These are phyloP conservation scores for Carpinus fangiana DNA, from an alignment of 306 rosid species.

Conservation along the genomic window DNA sequence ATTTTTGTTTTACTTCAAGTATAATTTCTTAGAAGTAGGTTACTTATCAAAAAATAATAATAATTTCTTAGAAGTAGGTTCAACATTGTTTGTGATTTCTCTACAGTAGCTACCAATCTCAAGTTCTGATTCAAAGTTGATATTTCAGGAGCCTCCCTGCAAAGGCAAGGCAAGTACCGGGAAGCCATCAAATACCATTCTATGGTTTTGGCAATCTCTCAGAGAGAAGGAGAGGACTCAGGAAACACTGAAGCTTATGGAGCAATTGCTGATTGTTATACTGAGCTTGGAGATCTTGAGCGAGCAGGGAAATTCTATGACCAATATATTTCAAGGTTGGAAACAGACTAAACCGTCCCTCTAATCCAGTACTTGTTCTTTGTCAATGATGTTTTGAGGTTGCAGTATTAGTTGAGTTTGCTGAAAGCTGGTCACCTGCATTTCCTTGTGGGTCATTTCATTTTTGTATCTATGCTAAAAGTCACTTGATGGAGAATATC, in stretches of 20 bases:
- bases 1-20: not conserved
- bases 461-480: not conserved
- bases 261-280: conserved; percentile 96
- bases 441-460: conserved; percentile 30
- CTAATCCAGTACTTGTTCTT: conserved; percentile 9
- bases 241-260: conserved; percentile 95
- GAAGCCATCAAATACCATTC: conserved; percentile 90
- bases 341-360: conserved; percentile 52
- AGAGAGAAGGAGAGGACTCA: conserved; percentile 82
- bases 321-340: conserved; percentile 73
- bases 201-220: conserved; percentile 75
- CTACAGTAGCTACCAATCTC: not conserved
- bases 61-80: conserved; percentile 2
- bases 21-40: conserved; percentile 1
- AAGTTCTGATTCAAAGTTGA: not conserved
- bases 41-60: no score
- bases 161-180: conserved; percentile 80
- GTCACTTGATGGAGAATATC: not conserved
- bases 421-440: conserved; percentile 1
- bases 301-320: conserved; percentile 80
- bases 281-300: conserved; percentile 97
- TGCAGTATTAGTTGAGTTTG: conserved; percentile 19
- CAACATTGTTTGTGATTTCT: not conserved
- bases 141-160: conserved; percentile 82
- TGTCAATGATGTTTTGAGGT: not conserved